A percentile compares a stretch with the other conserved stretches of the same genome.
Evolutionary conservation across 257 asterid genomes (phyloP).

Genomic region (Plectranthus barbatus): DNA sequence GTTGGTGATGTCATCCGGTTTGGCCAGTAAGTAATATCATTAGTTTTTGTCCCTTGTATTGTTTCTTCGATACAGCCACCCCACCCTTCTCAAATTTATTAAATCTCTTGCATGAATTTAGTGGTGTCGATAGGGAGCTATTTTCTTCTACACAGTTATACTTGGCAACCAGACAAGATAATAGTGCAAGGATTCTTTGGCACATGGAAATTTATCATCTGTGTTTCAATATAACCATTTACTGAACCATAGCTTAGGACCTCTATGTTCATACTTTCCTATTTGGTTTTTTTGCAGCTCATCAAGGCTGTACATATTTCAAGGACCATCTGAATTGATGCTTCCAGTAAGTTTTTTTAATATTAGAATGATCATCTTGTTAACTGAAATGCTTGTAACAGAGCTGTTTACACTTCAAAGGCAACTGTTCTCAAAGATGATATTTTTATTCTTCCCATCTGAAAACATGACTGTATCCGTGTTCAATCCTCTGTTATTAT

Average conservation of each 20-base stretch:
- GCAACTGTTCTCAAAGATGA: background rate
- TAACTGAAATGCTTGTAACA: background rate
- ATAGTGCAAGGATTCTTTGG: constrained; percentile 1
- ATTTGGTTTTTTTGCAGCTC: constrained; percentile 46
- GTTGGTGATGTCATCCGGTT: constrained; percentile 95
- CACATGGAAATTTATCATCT: background rate
- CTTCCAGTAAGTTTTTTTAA: constrained; percentile 53
- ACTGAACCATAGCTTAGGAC: background rate
- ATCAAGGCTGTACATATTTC: constrained; percentile 81
- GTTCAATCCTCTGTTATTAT: background rate
- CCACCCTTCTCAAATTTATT: background rate
- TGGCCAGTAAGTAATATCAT: constrained; percentile 71
- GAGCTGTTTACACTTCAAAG: background rate
- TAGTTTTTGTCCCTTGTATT: constrained; percentile 2
- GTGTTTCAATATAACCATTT: background rate
- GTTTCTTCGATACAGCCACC: background rate
- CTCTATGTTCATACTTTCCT: constrained; percentile 10
- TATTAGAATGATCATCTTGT: background rate
- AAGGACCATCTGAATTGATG: constrained; percentile 94
- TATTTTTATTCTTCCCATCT: background rate
- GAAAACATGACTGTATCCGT: background rate
- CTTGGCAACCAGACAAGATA: background rate
- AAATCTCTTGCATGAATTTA: background rate
- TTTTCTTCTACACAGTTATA: background rate
- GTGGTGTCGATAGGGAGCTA: background rate